Base-by-base conservation (phyloP, 352 stramenopile genomes). In the Phytopythium montanum region DNA sequence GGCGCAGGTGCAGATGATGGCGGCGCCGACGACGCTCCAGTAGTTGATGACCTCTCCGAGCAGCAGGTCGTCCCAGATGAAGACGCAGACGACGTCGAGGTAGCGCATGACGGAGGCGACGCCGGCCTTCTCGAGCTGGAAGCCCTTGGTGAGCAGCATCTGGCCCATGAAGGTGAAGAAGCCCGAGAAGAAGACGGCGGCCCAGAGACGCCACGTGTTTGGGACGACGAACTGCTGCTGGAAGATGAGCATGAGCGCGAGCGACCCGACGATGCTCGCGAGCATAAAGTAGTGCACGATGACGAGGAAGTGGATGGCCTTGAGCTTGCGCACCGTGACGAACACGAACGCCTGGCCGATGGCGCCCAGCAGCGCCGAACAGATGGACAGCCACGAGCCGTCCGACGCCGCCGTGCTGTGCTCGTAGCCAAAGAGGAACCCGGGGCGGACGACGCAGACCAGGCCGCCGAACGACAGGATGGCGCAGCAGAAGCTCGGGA, bases 201-300 rank as follows among this genome's bases (percentile, higher is more conserved):
- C 26, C 81, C 81, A 92, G 26, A 88, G 50, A 7, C 42, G 48
- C 19, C 58, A 50, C 9, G 69, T 79, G 23, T 65, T 64, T 8
- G 76, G 76, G 14, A 82, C 53, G 33, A 84, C 72, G 33, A 91
- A 87, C 36, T 60, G 64, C 59, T 77, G 67, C 54, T 88, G 59
- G n/a, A 90, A 66, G 25, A 90, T 12, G 1, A 64, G 51, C 41
- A 93, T 82, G 63, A 81, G 87, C 4, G 77, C 10, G 13, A 80
- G 55, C 57, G 85, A 86, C 19, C 64, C 55, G 18, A 74, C 28
- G 29, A 75, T 65, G 54, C 72, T 86, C 29, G 79, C 82, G 1
- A 92, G 62, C 80, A 94, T 81, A 26, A 92, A 92, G 67, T 94
- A 92, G 70, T 94, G 76, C n/a, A 91, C 65, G 25, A 94, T 78